Evolutionary conservation across 495 filamentous ascomycete species (phyloP), one percentile per base, ranked within the genome.

Genomic region (Aspergillus sparsus): DNA sequence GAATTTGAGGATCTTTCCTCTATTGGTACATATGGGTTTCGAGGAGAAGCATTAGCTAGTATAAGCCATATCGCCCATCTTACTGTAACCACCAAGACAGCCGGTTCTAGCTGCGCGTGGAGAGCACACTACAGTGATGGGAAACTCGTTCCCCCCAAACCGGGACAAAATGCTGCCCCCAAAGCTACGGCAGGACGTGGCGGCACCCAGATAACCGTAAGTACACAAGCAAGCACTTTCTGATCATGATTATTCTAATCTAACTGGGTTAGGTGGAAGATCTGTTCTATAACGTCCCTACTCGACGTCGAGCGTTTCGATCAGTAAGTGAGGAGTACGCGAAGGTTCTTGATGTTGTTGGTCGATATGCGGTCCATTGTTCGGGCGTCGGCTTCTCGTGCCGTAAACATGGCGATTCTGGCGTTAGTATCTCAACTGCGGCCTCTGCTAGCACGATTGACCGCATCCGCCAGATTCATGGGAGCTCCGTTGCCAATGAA

Each of bases 1-100:
- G 87, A 86, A 36, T 98, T 99, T 64, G 95, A 99, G 69, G 95
- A 99, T 70, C 80, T 99, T 55, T 85, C 85, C 12, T 90, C 85
- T 16, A 98, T 99, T 62, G 87, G 87, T 32, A 98, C 95, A 12
- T 99, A 99, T 71, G 95, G 95, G 32, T 99, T 99, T 69, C 89
- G 95, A 33, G 95, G 95, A 49, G 95, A 99, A 75, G 95, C 95
- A 10, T 75, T 99, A 64, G 95, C 95, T 10, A 97, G 93, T 80
- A 99, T 99, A 71, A 98, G 94, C 68, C 94, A 98, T 74, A 97
- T 98, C 62, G 92, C 95, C 50, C 95, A 98, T 77, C 82, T 99
- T 33, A 91, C 88, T 2, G 90, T 99, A 33, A 97, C 93, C 10
- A 98, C 95, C 1, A 95, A 90, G 73, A 98, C 93, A 9, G 87